Percentiles rank a stretch among this genome's conserved stretches.
Evolutionary conservation across 208 protist genomes (phyloP).

Genomic region (Trichomonas tenax): DNA sequence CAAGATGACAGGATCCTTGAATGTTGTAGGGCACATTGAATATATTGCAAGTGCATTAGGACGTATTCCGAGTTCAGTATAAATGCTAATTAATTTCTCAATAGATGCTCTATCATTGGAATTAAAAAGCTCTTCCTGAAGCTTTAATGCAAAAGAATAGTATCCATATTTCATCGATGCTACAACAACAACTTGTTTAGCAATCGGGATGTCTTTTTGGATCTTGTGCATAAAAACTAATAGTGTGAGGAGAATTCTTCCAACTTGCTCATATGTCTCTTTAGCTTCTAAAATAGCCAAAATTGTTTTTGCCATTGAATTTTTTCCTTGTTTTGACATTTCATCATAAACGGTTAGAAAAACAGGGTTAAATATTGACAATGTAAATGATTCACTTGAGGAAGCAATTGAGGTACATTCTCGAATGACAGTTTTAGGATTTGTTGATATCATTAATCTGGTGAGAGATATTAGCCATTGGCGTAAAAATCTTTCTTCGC

Average conservation of each 20-base stretch:
- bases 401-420: background rate
- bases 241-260: background rate
- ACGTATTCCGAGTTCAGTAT: background rate
- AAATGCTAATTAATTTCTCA: background rate
- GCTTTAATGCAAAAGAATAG: background rate
- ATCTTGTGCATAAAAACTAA: constrained; percentile 14
- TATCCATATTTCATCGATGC: background rate
- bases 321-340: background rate
- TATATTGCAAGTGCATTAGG: background rate
- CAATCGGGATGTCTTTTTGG: background rate
- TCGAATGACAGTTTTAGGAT: background rate
- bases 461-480: background rate
- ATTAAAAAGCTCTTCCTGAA: background rate
- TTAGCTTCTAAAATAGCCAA: background rate
- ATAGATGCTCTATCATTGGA: background rate
- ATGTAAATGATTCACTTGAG: background rate
- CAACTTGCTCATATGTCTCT: background rate
- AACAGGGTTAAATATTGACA: background rate
- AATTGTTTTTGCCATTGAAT: background rate
- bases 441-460: background rate
- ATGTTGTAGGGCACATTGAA: background rate
- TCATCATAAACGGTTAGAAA: background rate
- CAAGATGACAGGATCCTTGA: background rate
- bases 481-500: background rate
- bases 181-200: background rate